These are phyloP conservation scores for Draba incana DNA, from an alignment of 345 rosid genomes.

Conservation along the genomic window DNA sequence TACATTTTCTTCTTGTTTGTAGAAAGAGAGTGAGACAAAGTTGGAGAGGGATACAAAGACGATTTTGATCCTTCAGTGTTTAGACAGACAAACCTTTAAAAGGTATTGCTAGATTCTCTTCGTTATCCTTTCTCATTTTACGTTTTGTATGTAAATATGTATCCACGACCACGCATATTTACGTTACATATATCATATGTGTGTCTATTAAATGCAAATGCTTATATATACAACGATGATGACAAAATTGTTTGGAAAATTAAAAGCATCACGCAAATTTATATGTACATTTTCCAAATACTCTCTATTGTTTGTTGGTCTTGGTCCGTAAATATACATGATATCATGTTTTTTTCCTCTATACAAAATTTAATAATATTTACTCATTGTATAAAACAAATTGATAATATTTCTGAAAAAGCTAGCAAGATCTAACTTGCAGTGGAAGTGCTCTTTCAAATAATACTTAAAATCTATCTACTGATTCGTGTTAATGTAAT, in stretches of 20 bases:
- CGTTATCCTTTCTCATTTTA: conserved; percentile 12
- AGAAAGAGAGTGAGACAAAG: conserved; percentile 17
- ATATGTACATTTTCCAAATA: neutral
- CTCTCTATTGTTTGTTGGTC: neutral
- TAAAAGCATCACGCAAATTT: conserved; percentile 1
- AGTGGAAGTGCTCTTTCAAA: neutral
- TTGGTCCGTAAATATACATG: neutral
- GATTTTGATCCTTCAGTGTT: neutral
- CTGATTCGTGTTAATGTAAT: too few relatives aligned
- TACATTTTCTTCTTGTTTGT: conserved; percentile 4
- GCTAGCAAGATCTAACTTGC: neutral
- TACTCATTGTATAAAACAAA: neutral
- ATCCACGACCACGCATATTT: neutral
- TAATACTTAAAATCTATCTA: neutral
- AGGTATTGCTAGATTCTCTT: conserved; percentile 27
- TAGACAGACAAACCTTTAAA: neutral
- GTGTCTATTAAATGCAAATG: neutral
- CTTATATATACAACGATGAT: neutral
- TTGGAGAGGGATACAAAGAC: neutral
- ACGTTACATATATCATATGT: neutral
- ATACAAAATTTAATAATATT: neutral
- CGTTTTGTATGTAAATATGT: neutral
- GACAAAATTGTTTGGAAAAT: neutral
- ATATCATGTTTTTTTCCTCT: neutral
- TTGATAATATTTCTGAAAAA: conserved; percentile 3